Evolutionary conservation across 2,329 filamentous ascomycete genomes (phyloP), one percentile per base, ranked within the genome.

Genomic region (Cryphonectria radicalis): DNA sequence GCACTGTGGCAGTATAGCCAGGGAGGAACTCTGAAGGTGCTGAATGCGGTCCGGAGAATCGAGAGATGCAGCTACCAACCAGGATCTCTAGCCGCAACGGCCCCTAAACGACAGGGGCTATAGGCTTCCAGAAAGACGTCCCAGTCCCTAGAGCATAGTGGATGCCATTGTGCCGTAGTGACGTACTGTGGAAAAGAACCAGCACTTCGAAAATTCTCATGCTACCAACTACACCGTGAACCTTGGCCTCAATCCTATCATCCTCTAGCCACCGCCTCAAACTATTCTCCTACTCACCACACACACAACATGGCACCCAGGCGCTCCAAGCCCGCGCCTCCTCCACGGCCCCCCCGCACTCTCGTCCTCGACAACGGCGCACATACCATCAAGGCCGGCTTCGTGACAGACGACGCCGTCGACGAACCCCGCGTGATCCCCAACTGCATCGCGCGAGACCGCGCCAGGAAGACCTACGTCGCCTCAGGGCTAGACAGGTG

Each of bases 331-430:
- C 79, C 84, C 22, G 79, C 84, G 7, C 82, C 84, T 63, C 82
- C 87, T 4, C 78, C 85, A 35, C 82, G 88, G 10, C 90, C 91
- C 0, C 79, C 85, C 1, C 88, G 84, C 71, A 97, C 95, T 0
- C 90, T 99, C 68, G 87, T 99, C 63, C 86, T 99, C 77, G 96
- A 99, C 84, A 98, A 98, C 84, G 96, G 96, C 79, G 95, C 92
- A 60, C 92, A 93, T 82, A 95, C 91, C 8, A 88, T 99, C 80
- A 99, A 99, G 83, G 94, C 95, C 22, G 96, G 96, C 68, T 92
- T 95, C 76, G 89, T 90, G 1, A 80, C 83, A 50, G 80, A 80
- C 37, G 78, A 83, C 37, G 75, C 76, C 10, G 80, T 83, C 50
- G 83, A 85, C 74, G 80, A 82, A n/a, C 97, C 93, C 74, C 85